Conservation (phyloP, 176 grass and related monocot genomes). For the Canna indica region DNA sequence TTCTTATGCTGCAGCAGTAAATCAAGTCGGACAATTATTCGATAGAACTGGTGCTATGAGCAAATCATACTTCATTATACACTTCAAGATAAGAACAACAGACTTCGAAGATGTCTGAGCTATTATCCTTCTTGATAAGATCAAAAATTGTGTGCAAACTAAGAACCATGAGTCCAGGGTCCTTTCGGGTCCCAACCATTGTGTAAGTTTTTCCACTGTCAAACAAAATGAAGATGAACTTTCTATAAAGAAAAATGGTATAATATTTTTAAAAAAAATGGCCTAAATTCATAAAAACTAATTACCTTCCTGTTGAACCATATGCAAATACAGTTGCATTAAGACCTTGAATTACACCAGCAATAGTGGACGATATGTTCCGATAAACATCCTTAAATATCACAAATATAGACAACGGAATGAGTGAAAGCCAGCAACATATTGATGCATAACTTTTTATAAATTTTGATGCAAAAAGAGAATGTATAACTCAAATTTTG, state of each 20-base stretch:
- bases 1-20: neutral
- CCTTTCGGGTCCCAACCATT: slow-evolving; percentile 78
- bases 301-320: slow-evolving; percentile 99
- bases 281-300: neutral
- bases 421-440: slow-evolving; percentile 3
- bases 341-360: slow-evolving; percentile 90
- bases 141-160: slow-evolving; percentile 97
- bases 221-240: slow-evolving; percentile 17
- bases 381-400: slow-evolving; percentile 72
- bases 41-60: slow-evolving; percentile 2
- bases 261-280: neutral
- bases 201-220: slow-evolving; percentile 97
- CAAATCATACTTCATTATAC: slow-evolving; percentile 75
- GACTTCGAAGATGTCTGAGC: slow-evolving; percentile 78
- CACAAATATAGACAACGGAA: neutral
- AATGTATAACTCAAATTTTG: too few species aligned
- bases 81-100: slow-evolving; percentile 98
- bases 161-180: slow-evolving; percentile 98
- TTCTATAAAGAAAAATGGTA: slow-evolving; percentile 5
- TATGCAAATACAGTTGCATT: slow-evolving; percentile 99
- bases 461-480: too few species aligned
- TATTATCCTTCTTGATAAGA: slow-evolving; percentile 71
- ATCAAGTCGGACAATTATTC: neutral
- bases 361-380: slow-evolving; percentile 83
- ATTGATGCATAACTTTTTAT: neutral